Evolutionary conservation across 192 early-diverging fungal genomes (phyloP), one percentile per base, ranked within the genome.

Genomic region (Gigaspora rosea): DNA sequence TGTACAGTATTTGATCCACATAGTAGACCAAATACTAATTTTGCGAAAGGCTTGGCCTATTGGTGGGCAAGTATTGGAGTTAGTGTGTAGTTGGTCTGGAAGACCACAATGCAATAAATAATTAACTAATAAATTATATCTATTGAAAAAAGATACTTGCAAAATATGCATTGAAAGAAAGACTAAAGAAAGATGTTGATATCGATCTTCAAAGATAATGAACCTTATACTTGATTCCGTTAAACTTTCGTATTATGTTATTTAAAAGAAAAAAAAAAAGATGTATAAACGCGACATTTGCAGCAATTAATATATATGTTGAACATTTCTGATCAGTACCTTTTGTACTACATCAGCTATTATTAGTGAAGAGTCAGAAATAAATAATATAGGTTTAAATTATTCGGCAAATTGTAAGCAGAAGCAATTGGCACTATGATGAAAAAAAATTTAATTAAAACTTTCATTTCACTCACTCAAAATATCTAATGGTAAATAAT

Each of bases 391-490:
- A 10, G 11, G 1, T 11, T 62, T 62, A 62, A 91, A 68, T 93
- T 91, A 75, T 93, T 93, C 15, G 92, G 92, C 71, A 93, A 78
- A 64, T 93, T 93, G 77, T 91, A 93, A 18, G 92, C 92, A 1
- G 92, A 90, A 0, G 90, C 91, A 88, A 91, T 91, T 33, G 92
- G 91, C 51, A 90, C 91, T 13, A 88, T 41, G 0, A 7, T 41
- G 41, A 41, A 41, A 41, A 41, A 41, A 41, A 41, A 41, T 6
- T 41, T 41, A 41, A 41, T 41, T 41, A 41, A 41, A 41, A 41
- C 7, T 41, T 27, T 27, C 27, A 27, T 6, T 6, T 41, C 41
- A 41, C 3, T 41, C 41, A 41, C 7, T 7, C 41, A 41, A 41
- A 1, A 41, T 6, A 6, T 41, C 41, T 41, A 41, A 41, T 41